These are phyloP conservation scores for Chrysosporium keratinophilum DNA, from an alignment of 2,329 filamentous ascomycete species.

Conservation along the genomic window DNA sequence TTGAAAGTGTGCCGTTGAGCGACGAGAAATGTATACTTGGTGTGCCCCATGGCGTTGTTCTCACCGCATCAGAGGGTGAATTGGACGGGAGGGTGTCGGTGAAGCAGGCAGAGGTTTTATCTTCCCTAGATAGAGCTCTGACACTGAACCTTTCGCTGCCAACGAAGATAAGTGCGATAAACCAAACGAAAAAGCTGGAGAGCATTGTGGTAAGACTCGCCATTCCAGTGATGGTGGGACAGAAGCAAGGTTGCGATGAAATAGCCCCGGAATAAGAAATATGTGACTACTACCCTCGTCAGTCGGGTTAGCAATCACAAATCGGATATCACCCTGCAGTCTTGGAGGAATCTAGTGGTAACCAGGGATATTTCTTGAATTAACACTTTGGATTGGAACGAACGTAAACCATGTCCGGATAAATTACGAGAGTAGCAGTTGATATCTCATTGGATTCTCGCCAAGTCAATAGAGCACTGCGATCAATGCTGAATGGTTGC, in stretches of 20 bases:
- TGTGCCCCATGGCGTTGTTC: background rate
- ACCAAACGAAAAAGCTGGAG: background rate
- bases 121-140: background rate
- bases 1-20: background rate
- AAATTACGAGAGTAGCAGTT: background rate
- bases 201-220: background rate
- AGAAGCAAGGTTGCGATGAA: background rate
- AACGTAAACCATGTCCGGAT: too few species aligned
- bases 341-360: too few species aligned
- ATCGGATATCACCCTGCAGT: background rate
- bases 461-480: background rate
- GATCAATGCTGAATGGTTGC: background rate
- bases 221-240: background rate
- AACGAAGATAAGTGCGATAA: background rate
- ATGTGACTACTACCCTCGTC: background rate
- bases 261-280: background rate
- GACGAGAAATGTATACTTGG: background rate
- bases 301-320: background rate
- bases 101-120: background rate
- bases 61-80: background rate
- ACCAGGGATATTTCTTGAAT: too few species aligned
- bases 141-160: background rate
- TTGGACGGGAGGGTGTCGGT: background rate
- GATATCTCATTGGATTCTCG: background rate
- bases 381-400: too few species aligned